These are phyloP conservation scores for Crepidotus variabilis DNA, from an alignment of 768 basidiomycete species.

Conservation along the genomic window DNA sequence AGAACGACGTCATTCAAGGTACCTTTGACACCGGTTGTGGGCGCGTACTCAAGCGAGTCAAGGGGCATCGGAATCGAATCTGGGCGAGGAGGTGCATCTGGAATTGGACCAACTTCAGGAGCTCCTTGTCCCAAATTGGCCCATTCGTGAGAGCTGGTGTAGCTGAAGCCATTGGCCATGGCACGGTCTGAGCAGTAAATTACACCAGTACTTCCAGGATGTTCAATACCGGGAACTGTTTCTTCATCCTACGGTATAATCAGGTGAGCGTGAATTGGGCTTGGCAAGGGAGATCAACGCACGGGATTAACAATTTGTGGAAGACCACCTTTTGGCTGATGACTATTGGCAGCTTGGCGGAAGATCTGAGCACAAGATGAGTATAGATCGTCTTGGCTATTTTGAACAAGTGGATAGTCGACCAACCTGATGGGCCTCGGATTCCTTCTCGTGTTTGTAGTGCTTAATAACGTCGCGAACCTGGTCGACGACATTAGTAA, in stretches of 20 bases:
- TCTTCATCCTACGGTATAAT: slow-evolving; percentile 63
- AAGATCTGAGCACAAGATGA: slow-evolving; percentile 52
- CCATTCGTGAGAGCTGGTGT: slow-evolving; percentile 77
- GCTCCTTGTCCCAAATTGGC: slow-evolving; percentile 90
- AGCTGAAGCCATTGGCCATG: slow-evolving; percentile 92
- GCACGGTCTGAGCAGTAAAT: slow-evolving; percentile 92
- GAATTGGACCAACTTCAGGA: slow-evolving; percentile 84
- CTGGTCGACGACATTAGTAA: slow-evolving; percentile 52
- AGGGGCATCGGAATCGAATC: slow-evolving; percentile 58
- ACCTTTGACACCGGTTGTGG: slow-evolving; percentile 90
- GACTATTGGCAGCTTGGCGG: slow-evolving; percentile 60
- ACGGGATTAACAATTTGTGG: slow-evolving; percentile 75
- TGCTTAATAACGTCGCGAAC: slow-evolving; percentile 65
- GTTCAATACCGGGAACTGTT: slow-evolving; percentile 84
- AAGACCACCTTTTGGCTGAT: slow-evolving; percentile 57
- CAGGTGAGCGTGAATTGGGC: background rate
- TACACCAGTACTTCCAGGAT: slow-evolving; percentile 61
- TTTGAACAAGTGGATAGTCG: slow-evolving; percentile 2
- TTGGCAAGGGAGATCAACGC: slow-evolving; percentile 14
- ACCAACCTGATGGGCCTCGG: slow-evolving; percentile 80
- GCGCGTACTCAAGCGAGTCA: slow-evolving; percentile 86
- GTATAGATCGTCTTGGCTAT: slow-evolving; percentile 6
- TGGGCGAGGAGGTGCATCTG: slow-evolving; percentile 66
- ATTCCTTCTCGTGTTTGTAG: slow-evolving; percentile 74
- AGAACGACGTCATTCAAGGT: background rate